Percentiles rank a stretch among this genome's conserved stretches.
Evolutionary conservation across 371 early-diverging fungal genomes (phyloP).

Genomic region (Mortierella sp.): DNA sequence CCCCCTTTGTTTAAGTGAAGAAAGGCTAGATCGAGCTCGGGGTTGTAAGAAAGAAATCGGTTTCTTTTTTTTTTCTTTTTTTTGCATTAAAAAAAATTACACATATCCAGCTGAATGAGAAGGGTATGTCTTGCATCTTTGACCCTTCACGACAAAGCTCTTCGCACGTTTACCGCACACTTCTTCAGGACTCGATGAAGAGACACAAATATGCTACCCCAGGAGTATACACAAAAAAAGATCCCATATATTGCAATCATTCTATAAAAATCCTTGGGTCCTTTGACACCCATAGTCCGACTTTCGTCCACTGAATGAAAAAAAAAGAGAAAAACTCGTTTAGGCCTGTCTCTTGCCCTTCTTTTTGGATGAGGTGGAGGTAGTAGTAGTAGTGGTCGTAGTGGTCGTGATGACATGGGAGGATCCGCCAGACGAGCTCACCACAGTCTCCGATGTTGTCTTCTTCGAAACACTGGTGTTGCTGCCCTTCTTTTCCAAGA

Average conservation of each 20-base stretch:
- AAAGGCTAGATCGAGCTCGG: background rate
- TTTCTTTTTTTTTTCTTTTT: background rate
- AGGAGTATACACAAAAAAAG: too few relatives aligned
- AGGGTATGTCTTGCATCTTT: too few relatives aligned
- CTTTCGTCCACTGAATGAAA: background rate
- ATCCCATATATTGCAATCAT: too few relatives aligned
- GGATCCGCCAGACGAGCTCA: background rate
- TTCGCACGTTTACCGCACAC: too few relatives aligned
- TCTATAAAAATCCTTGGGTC: too few relatives aligned
- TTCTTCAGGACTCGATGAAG: too few relatives aligned
- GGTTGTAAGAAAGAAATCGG: background rate
- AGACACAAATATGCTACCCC: too few relatives aligned
- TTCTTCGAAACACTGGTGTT: conserved; percentile 13
- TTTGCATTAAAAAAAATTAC: too few relatives aligned
- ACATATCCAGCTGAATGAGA: too few relatives aligned
- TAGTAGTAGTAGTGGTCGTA: conserved; percentile 11
- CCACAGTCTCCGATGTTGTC: background rate
- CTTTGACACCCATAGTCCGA: too few relatives aligned
- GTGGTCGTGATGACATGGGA: conserved; percentile 7
- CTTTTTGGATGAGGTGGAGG: conserved; percentile 27
- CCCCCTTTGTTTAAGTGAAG: background rate
- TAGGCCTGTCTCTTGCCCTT: conserved; percentile 41
- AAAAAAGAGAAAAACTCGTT: background rate
- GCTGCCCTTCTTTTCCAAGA: conserved; percentile 36
- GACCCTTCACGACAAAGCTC: too few relatives aligned